These are phyloP conservation scores for Murraya koenigii DNA, from an alignment of 345 rosid genomes.

Conservation along the genomic window DNA sequence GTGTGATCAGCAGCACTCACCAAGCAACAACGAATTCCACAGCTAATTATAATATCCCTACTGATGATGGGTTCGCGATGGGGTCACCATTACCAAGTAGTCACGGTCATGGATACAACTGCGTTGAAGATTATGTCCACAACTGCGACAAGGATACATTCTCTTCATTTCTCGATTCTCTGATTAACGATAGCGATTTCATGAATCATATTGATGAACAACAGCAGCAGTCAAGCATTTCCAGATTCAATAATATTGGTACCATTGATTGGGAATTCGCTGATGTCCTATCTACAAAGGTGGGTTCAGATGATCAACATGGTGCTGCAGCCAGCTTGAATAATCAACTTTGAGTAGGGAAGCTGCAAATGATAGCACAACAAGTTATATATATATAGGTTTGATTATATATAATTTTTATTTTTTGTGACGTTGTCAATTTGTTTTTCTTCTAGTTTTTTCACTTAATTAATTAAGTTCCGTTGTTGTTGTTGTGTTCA, in stretches of 20 bases:
- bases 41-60: neutral
- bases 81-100: slow-evolving; percentile 18
- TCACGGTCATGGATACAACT: slow-evolving; percentile 5
- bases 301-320: slow-evolving; percentile 15
- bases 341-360: neutral
- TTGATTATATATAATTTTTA: neutral
- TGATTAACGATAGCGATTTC: slow-evolving; percentile 51
- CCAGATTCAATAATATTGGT: neutral
- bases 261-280: slow-evolving; percentile 16
- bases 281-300: slow-evolving; percentile 19
- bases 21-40: neutral
- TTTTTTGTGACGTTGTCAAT: neutral
- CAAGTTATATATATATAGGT: neutral
- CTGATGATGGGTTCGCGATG: slow-evolving; percentile 10
- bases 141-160: slow-evolving; percentile 53
- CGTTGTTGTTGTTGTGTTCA: neutral
- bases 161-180: slow-evolving; percentile 65
- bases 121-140: slow-evolving; percentile 16
- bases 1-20: neutral
- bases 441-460: neutral
- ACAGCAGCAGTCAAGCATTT: neutral
- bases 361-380: neutral
- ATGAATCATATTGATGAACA: neutral
- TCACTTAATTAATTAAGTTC: neutral
- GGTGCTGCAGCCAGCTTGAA: slow-evolving; percentile 6